phyloP scores from a whole-genome alignment of 2,329 filamentous ascomycete species.

The Lasiodiplodia theobromae region DNA sequence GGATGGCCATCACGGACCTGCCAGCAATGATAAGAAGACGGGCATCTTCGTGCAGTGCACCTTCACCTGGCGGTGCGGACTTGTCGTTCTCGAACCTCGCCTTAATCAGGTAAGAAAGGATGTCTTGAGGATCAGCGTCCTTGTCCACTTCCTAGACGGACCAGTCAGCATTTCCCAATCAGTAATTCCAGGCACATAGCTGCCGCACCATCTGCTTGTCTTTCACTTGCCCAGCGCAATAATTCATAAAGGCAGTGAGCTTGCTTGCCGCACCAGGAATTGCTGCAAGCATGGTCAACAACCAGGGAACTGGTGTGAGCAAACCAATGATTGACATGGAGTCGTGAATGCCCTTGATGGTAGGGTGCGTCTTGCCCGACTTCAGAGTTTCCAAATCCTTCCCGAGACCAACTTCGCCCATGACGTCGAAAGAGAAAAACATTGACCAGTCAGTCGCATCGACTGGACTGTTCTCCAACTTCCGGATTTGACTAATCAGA shows the following conservation, averaged over 20 bases:
- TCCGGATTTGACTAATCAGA: constrained; percentile 39
- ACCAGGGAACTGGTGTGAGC: constrained; percentile 46
- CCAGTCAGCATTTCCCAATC: neutral
- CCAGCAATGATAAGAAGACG: constrained; percentile 43
- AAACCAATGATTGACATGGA: constrained; percentile 45
- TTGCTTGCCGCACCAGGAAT: constrained; percentile 41
- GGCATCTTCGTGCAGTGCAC: constrained; percentile 43
- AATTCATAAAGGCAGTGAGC: constrained; percentile 41
- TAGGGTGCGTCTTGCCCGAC: constrained; percentile 37
- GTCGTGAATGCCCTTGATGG: constrained; percentile 45
- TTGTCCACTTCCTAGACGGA: neutral
- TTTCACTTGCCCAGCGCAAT: constrained; percentile 43
- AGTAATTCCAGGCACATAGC: no score
- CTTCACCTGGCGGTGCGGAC: constrained; percentile 42
- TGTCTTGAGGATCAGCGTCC: constrained; percentile 44
- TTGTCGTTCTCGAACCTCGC: constrained; percentile 47
- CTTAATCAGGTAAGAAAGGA: constrained; percentile 52
- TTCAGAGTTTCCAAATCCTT: constrained; percentile 50
- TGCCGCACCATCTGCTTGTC: constrained; percentile 35
- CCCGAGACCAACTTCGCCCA: constrained; percentile 55
- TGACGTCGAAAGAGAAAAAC: constrained; percentile 58
- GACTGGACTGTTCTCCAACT: constrained; percentile 34
- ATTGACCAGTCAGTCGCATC: constrained; percentile 44
- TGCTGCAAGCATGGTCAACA: constrained; percentile 40
- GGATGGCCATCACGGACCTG: neutral